These are phyloP conservation scores for Clonostachys rhizophaga DNA, from an alignment of 2,329 filamentous ascomycete genomes.

Conservation along the genomic window DNA sequence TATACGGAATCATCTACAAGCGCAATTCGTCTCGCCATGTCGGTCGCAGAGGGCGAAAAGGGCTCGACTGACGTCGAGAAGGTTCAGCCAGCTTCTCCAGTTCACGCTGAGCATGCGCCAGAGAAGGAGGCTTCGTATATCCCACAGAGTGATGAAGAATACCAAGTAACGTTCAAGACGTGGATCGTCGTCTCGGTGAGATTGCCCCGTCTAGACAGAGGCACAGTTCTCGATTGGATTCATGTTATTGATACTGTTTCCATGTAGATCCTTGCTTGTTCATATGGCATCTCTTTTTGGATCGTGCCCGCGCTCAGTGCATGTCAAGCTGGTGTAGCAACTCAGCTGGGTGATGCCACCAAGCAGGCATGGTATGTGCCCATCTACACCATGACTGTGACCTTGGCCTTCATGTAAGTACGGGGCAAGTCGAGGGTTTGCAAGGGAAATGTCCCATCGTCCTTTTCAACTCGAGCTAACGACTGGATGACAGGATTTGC, in stretches of 20 bases:
- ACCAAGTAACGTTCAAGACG: slow-evolving; percentile 31
- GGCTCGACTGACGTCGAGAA: slow-evolving; percentile 6
- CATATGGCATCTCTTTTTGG: slow-evolving; percentile 31
- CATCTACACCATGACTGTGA: slow-evolving; percentile 26
- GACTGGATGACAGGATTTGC: slow-evolving; percentile 13
- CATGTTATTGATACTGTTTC: neutral
- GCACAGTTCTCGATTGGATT: neutral
- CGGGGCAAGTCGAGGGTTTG: no score
- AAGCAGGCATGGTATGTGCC: slow-evolving; percentile 25
- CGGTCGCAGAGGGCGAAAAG: neutral
- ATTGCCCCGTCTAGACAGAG: no score
- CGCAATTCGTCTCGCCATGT: no score
- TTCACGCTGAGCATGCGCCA: slow-evolving; percentile 3
- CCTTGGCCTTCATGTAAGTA: slow-evolving; percentile 3
- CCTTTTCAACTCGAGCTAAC: no score
- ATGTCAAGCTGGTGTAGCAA: slow-evolving; percentile 19
- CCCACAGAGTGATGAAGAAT: slow-evolving; percentile 23
- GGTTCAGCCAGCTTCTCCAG: neutral
- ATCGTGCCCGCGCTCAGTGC: slow-evolving; percentile 25
- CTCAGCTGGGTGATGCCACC: slow-evolving; percentile 23
- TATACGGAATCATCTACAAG: no score
- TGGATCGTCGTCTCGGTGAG: slow-evolving; percentile 26
- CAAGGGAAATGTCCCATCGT: neutral
- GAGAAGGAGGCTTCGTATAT: slow-evolving; percentile 9
- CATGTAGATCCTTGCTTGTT: slow-evolving; percentile 21